These are phyloP conservation scores for Massarina eburnea DNA, from an alignment of 2,329 filamentous ascomycete species.

Conservation along the genomic window DNA sequence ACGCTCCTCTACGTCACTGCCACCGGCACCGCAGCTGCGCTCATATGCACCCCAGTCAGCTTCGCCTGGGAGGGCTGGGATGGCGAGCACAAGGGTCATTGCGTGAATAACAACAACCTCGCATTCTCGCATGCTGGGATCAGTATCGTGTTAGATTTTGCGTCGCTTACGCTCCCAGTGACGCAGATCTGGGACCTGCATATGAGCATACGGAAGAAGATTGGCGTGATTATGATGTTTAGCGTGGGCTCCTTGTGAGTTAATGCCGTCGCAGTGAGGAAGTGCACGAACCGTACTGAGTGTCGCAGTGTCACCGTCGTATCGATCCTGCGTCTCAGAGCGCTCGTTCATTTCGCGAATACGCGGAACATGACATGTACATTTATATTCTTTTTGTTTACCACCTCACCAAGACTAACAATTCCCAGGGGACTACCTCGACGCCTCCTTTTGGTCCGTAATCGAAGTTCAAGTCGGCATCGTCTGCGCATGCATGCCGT, in stretches of 20 bases:
- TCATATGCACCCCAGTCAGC: constrained; percentile 35
- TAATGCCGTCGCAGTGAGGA: no score
- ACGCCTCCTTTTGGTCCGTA: constrained; percentile 41
- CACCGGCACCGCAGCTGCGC: constrained; percentile 15
- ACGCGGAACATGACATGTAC: constrained; percentile 41
- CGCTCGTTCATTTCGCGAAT: constrained; percentile 45
- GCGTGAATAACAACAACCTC: constrained; percentile 36
- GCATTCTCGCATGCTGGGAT: constrained; percentile 30
- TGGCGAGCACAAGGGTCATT: constrained; percentile 26
- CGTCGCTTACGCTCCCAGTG: constrained; percentile 34
- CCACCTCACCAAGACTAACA: background rate
- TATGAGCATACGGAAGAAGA: constrained; percentile 35
- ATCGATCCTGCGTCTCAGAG: constrained; percentile 45
- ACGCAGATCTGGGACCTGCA: constrained; percentile 32
- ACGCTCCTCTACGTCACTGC: constrained; percentile 20
- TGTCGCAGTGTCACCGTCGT: constrained; percentile 45
- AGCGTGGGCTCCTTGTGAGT: constrained; percentile 40
- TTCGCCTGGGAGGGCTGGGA: constrained; percentile 34
- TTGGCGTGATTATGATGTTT: constrained; percentile 40
- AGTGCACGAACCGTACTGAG: background rate
- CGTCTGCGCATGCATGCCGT: constrained; percentile 47
- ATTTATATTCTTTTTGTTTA: constrained; percentile 1
- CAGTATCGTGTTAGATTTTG: constrained; percentile 31
- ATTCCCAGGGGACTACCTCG: constrained; percentile 29
- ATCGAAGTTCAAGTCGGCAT: constrained; percentile 46